These are phyloP conservation scores for Leccinum rimulosum DNA, from an alignment of 768 basidiomycete genomes.

Conservation along the genomic window DNA sequence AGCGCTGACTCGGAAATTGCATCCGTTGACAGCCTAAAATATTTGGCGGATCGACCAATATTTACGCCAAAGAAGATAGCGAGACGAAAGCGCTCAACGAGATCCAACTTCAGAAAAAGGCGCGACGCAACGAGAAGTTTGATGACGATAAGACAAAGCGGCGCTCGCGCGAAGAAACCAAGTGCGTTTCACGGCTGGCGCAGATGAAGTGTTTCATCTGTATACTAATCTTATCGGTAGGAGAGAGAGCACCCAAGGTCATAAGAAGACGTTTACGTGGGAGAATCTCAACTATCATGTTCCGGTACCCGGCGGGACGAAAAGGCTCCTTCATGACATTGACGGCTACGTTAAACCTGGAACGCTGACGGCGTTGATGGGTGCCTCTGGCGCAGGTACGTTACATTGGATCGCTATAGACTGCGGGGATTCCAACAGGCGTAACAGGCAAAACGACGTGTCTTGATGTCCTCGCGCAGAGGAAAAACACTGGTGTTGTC, in stretches of 20 bases:
- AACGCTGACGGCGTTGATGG: constrained; percentile 88
- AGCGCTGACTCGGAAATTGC: neutral
- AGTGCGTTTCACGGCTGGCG: constrained; percentile 9
- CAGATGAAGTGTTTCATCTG: neutral
- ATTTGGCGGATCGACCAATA: constrained; percentile 43
- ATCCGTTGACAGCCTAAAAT: constrained; percentile 28
- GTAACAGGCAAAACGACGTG: constrained; percentile 69
- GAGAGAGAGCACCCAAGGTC: neutral
- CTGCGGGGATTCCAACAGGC: constrained; percentile 1
- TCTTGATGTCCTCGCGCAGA: constrained; percentile 69
- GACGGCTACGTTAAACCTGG: constrained; percentile 83
- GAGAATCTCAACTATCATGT: constrained; percentile 74
- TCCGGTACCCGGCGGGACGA: constrained; percentile 59
- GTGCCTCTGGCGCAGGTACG: constrained; percentile 72
- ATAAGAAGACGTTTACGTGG: constrained; percentile 69
- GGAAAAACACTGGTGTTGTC: constrained; percentile 69
- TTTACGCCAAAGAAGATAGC: constrained; percentile 58
- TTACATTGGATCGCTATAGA: constrained; percentile 16
- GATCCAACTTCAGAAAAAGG: constrained; percentile 51
- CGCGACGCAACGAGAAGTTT: constrained; percentile 33
- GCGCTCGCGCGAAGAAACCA: constrained; percentile 14
- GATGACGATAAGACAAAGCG: constrained; percentile 27
- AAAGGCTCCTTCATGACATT: constrained; percentile 69
- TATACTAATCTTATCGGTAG: constrained; percentile 7
- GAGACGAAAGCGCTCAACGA: constrained; percentile 57